Evolutionary conservation across 2,329 filamentous ascomycete genomes (phyloP).

Genomic region (Claviceps maximensis): DNA sequence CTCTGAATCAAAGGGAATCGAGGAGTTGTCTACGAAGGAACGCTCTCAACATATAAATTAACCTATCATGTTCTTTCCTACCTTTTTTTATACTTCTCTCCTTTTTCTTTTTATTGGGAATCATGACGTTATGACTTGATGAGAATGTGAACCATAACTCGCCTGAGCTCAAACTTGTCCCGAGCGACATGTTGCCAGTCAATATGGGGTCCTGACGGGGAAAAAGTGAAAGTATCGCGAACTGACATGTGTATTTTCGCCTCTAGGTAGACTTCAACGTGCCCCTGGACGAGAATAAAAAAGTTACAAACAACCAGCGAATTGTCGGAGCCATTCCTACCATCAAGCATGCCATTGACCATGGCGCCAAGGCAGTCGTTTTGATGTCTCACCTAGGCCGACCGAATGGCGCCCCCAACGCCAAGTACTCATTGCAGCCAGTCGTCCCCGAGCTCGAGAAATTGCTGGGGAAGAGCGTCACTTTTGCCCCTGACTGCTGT

Average conservation of each 20-base stretch:
- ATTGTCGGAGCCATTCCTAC: slow-evolving; percentile 92
- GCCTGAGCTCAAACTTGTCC: too few species aligned
- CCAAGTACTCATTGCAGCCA: slow-evolving; percentile 90
- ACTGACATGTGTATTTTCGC: neutral
- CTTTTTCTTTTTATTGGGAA: neutral
- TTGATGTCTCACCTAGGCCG: slow-evolving; percentile 98
- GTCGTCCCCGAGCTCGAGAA: slow-evolving; percentile 87
- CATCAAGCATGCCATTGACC: slow-evolving; percentile 84
- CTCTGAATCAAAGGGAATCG: neutral
- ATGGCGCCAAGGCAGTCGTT: slow-evolving; percentile 83
- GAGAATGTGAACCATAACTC: too few species aligned
- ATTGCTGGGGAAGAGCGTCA: slow-evolving; percentile 70
- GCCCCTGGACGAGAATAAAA: slow-evolving; percentile 81
- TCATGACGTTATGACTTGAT: too few species aligned
- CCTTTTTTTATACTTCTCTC: too few species aligned
- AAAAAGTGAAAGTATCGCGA: neutral
- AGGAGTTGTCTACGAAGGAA: too few species aligned
- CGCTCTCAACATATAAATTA: too few species aligned
- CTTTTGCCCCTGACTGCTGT: slow-evolving; percentile 82
- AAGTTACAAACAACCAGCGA: slow-evolving; percentile 96
- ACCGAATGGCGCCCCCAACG: slow-evolving; percentile 76
- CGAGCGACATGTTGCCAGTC: neutral
- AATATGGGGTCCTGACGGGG: neutral
- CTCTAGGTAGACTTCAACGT: slow-evolving; percentile 97
- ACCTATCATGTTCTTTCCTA: too few species aligned